Evolutionary conservation across 2,329 filamentous ascomycete genomes (phyloP), one percentile per base, ranked within the genome.

Genomic region (Fusarium domesticum): DNA sequence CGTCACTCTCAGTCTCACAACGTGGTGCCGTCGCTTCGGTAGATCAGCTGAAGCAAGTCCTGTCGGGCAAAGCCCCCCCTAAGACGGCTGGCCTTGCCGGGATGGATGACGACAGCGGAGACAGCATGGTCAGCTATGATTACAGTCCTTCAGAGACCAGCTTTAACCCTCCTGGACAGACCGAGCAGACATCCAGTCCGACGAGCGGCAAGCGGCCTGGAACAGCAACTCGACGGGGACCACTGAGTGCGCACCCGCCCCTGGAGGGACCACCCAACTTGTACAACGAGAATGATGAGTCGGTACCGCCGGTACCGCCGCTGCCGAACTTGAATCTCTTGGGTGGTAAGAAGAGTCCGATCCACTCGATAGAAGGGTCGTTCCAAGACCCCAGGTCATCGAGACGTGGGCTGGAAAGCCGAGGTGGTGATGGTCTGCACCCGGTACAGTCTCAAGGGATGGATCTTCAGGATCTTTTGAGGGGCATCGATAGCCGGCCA

Each of bases 41-140:
- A 14, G 80, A 83, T 51, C 81, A 84, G 60, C 70, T 85, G 40
- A 85, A 78, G 69, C 77, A 75, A 63, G 77, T 81, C 15, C 66
- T 85, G 14, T 74, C 75, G 1, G 81, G 80, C 25, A 75, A 78
- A 33, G 54, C 58, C 10, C 60, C 65, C 5, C 62, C 67, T 8
- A 70, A 70, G 33, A 68, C 67, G 12, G 68, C 68, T 2, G 64
- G 65, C 8, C 51, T 59, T 5, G 53, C 53, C 4, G 69, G 66
- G 20, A 62, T 64, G n/a, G 70, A 73, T 16, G 73, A 76, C 39
- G 79, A 78, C 46, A 77, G 73, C 42, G 81, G 74, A 58, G 85
- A 89, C 42, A 87, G 83, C 63, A 78, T 89, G 72, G 77, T 85
- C 51, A 87, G 83, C 68, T 85, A 83, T 51, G 84, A 87, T 44